A percentile compares a stretch with the other conserved stretches of the same genome.
Evolutionary conservation across 805 yeast genomes (phyloP).

Genomic region (Saccharomycopsis selenospora): DNA sequence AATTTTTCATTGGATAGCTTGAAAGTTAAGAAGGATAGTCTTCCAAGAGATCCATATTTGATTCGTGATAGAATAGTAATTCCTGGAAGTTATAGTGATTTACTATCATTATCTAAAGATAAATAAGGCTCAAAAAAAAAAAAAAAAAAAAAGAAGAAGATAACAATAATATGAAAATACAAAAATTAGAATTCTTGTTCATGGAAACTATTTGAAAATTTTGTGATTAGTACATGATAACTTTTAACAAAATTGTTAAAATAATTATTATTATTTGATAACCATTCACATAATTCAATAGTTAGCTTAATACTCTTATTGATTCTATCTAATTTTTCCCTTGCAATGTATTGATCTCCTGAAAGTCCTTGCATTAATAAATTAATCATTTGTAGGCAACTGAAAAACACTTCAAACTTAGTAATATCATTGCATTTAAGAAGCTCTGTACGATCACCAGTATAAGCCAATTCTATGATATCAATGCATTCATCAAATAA

Average conservation of each 20-base stretch:
- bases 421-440: not conserved
- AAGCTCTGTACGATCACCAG: not conserved
- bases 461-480: not conserved
- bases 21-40: constrained; percentile 1
- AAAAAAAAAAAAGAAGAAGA: not conserved
- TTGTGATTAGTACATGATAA: not conserved
- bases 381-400: not conserved
- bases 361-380: constrained; percentile 1
- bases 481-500: not conserved
- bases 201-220: not conserved
- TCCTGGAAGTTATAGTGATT: constrained; percentile 8
- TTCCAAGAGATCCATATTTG: not conserved
- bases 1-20: not conserved
- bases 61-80: not conserved
- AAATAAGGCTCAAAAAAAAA: not conserved
- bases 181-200: not conserved
- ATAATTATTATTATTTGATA: not conserved
- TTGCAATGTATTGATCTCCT: not conserved
- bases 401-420: not conserved
- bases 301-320: not conserved
- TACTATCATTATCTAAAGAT: not conserved
- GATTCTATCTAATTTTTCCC: not conserved
- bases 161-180: not conserved
- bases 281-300: not conserved
- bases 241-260: constrained; percentile 1